Evolutionary conservation across 2,329 filamentous ascomycete genomes (phyloP), one percentile per base, ranked within the genome.

Genomic region (Fusarium heterosporum): DNA sequence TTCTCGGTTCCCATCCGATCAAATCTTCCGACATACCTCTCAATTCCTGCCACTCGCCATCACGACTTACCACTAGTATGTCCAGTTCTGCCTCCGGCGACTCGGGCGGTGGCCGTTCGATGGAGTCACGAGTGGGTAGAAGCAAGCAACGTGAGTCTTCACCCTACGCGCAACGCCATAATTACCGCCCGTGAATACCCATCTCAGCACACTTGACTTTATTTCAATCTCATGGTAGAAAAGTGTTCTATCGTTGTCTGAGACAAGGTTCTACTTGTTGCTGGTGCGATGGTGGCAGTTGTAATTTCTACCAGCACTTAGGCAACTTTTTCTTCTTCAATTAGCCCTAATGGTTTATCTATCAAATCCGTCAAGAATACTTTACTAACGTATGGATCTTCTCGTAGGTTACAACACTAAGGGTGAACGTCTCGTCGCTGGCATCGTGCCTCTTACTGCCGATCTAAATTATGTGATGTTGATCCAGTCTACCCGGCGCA

Each of bases 341-440:
- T 39, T 51, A 29, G 41, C 19, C 40, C 17, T 40, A 25, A 32
- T 34, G 22, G 41, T 42, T 45, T 45, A 30, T 58, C 55, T 36
- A 55, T 50, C 29, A n/a, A 57, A 49, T 32, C 43, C 8, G 42
- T 42, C 36, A 50, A 32, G 46, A 50, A n/a, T 14, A 22, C 19
- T 16, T 45, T 43, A 72, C 70, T 73, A 52, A 71, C 66, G 57
- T 17, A 61, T 49, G 58, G 52, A 68, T 64, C 53, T 53, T 48
- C 72, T 57, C 74, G 55, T 80, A 98, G 96, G 94, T 76, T 99
- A 98, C 82, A 94, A 93, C 75, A 82, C 91, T 61, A 91, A 93
- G 78, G 95, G 95, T 82, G 95, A 98, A 81, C 91, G 96, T 70
- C 89, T 98, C 64, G 96, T 99, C 73, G 95, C 96, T 63, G 96